Percentiles rank a stretch among this genome's conserved stretches.
Conservation (phyloP, 2,329 filamentous ascomycete genomes). For the Escovopsis sp. region DNA sequence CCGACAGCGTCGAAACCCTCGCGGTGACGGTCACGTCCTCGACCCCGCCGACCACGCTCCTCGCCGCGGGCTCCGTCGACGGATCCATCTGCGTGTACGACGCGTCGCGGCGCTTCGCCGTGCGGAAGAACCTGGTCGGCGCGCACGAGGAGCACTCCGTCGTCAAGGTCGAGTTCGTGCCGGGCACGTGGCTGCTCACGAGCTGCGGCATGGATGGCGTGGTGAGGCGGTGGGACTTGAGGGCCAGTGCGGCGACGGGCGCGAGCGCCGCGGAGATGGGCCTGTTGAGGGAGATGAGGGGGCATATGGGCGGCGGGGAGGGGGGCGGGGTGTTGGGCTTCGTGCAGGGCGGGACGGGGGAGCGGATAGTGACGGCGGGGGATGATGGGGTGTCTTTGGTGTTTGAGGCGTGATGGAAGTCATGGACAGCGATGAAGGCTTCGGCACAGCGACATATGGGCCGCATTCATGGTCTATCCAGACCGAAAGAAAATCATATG, state of each 20-base stretch:
- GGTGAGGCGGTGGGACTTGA: slow-evolving; percentile 71
- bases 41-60: slow-evolving; percentile 34
- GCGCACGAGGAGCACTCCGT: slow-evolving; percentile 83
- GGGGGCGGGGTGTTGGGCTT: slow-evolving; percentile 83
- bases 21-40: slow-evolving; percentile 34
- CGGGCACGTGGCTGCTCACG: slow-evolving; percentile 55
- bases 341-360: slow-evolving; percentile 62
- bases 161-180: slow-evolving; percentile 82
- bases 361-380: slow-evolving; percentile 71
- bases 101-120: slow-evolving; percentile 67
- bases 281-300: slow-evolving; percentile 74
- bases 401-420: slow-evolving; percentile 45
- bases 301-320: slow-evolving; percentile 71
- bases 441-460: too few species aligned
- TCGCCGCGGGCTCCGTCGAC: slow-evolving; percentile 54
- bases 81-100: slow-evolving; percentile 78
- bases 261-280: slow-evolving; percentile 38
- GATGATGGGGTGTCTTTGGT: slow-evolving; percentile 64
- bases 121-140: slow-evolving; percentile 65
- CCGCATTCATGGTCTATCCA: too few species aligned
- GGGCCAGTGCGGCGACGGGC: slow-evolving; percentile 25
- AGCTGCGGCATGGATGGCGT: slow-evolving; percentile 87
- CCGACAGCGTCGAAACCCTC: slow-evolving; percentile 61
- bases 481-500: too few species aligned
- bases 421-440: too few species aligned